Base-by-base conservation (phyloP, 1,284 basidiomycete species). In the Melanopsichium pennsylvanicum region DNA sequence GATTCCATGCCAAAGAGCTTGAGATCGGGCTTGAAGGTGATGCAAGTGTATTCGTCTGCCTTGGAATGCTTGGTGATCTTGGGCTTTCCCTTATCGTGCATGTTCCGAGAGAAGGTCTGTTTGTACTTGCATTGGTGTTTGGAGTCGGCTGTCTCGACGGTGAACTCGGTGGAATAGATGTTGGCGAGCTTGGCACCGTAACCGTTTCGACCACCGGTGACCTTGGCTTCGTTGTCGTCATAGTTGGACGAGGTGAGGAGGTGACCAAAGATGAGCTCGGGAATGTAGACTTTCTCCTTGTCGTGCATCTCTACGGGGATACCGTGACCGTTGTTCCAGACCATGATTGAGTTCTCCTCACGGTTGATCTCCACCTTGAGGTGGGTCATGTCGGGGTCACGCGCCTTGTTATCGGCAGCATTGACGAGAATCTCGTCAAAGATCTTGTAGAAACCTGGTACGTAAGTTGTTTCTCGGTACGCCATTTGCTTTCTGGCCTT, bases 401-500 rank as follows among this genome's bases (percentile, higher is more conserved):
- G 76, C 40, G 77, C 95, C 88, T 98, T 98, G 84, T 98, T 97
- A 82, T 99, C 96, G 7, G 96, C 96, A 16, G 96, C 96, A 81
- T 99, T 99, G 75, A 99, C 96, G 6, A 99, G 86, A 76, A 99
- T 99, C 84, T 99, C 96, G 79, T 99, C 96, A 38, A 98, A 90
- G 80, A 98, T 98, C 86, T 99, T 98, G 87, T 96, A 96, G 83
- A 99, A 96, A 67, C 95, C 96, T 0, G 96, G 96, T 2, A 97
- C 94, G 79, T 90, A 98, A 69, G 88, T 91, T 71, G 93, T 91
- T 42, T 93, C 89, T 40, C 86, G 67, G 46, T 68, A 71, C 6
- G 54, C 78, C 79, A 81, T 81, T 52, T 74, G 70, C 67, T 80
- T 56, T 36, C 50, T 64, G 48, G 43, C 40, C 31, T 64, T 56